A percentile compares a stretch with the other conserved stretches of the same genome.
These are phyloP conservation scores for Leucosporidium yakuticum DNA, from an alignment of 768 basidiomycete species.

Conservation along the genomic window DNA sequence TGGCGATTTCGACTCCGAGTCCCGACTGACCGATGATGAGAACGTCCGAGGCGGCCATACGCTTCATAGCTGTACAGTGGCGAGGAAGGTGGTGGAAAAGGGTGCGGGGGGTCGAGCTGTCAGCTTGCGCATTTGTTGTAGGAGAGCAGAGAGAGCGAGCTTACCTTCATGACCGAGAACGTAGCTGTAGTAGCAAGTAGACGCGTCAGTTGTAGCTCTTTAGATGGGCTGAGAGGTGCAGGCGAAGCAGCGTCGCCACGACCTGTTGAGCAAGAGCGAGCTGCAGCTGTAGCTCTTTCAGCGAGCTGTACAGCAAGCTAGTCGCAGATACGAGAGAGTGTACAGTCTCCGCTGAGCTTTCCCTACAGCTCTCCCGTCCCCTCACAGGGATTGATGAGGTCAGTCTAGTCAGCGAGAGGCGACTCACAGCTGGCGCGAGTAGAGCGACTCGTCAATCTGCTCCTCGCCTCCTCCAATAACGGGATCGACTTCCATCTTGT, in stretches of 20 bases:
- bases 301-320: background rate
- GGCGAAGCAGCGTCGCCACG: no score
- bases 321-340: no score
- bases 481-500: constrained; percentile 21
- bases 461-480: constrained; percentile 7
- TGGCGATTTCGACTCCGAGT: constrained; percentile 93
- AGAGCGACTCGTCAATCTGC: constrained; percentile 23
- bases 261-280: no score
- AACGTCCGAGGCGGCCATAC: constrained; percentile 93
- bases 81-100: background rate
- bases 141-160: background rate
- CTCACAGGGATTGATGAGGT: background rate
- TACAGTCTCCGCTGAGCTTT: no score
- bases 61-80: constrained; percentile 76
- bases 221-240: background rate
- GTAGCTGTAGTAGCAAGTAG: constrained; percentile 4
- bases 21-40: constrained; percentile 88
- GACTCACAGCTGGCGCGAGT: constrained; percentile 29
- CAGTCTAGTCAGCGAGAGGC: background rate
- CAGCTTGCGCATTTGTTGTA: background rate
- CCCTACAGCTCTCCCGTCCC: background rate
- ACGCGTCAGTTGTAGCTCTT: background rate
- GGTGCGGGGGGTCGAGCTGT: background rate
- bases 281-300: background rate
- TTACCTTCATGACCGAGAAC: constrained; percentile 31